Evolutionary conservation across 2,329 filamentous ascomycete genomes (phyloP), one percentile per base, ranked within the genome.

Genomic region (Ophiocordyceps robertsii): DNA sequence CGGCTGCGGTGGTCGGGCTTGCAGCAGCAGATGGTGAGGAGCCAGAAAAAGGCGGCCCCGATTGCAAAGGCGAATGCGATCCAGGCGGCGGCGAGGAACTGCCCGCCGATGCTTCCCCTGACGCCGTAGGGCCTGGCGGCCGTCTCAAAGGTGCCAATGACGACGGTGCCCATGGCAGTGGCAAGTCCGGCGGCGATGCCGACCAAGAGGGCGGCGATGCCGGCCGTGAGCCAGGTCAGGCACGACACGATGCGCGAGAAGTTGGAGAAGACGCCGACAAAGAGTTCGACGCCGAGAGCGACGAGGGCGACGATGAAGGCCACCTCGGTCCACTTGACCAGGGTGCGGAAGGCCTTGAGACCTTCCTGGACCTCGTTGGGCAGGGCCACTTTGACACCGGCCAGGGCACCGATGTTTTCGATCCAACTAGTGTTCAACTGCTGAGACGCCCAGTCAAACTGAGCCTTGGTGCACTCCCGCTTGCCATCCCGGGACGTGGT

Each of bases 1-100:
- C 53, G 48, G 44, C 48, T 48, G 47, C 53, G 50, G 43, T 47
- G 48, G 44, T 64, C 62, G 13, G 62, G 62, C 53, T 86, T 85
- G 52, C 89, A 95, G 77, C 89, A 96, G 81, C 90, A 96, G 55
- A 84, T 75, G 62, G 80, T 86, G 61, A 93, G 77, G 56, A 89
- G 67, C 90, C 92, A 96, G 81, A 96, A 95, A 58, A 95, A 65
- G 49, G 76, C 77, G 8, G 83, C 82, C 36, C 63, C 84, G 30
- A 92, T 58, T 47, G 82, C 81, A 58, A 93, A 88, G 27, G 76
- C 84, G 33, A 82, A 81, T 37, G 80, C 81, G 46, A 96, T 69
- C 86, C 89, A 95, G 53, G 83, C 76, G 17, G 79, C 66, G 31
- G 72, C 72, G 43, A 92, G 77, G 66, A 84, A 90, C 45, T 70